These are phyloP conservation scores for Batkoa obscura DNA, from an alignment of 371 early-diverging fungal genomes.

Conservation along the genomic window DNA sequence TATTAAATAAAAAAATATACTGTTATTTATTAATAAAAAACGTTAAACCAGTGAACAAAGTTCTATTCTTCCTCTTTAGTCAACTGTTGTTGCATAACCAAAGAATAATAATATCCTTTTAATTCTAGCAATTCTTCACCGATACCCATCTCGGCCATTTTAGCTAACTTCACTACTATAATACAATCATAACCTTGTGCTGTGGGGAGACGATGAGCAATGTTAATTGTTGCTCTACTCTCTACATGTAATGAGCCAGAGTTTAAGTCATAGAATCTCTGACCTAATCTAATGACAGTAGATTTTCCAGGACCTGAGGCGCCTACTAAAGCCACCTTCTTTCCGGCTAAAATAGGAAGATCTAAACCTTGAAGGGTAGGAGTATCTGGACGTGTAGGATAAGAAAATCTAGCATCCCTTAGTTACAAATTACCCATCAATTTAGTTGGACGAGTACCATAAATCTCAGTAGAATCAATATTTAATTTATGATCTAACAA, in stretches of 20 bases:
- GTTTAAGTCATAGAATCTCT: conserved; percentile 48
- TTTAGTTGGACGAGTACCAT: conserved; percentile 19
- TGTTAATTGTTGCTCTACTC: conserved; percentile 44
- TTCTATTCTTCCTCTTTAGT: too few relatives aligned
- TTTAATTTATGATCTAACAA: conserved; percentile 32
- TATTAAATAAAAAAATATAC: too few relatives aligned
- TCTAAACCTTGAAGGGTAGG: conserved; percentile 36
- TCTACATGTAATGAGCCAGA: conserved; percentile 42
- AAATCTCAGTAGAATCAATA: conserved; percentile 20
- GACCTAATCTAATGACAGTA: conserved; percentile 38
- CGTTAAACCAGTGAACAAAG: too few relatives aligned
- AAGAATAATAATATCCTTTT: conserved; percentile 18
- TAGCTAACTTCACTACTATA: conserved; percentile 49
- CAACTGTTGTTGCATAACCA: conserved; percentile 19
- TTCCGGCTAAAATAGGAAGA: conserved; percentile 36
- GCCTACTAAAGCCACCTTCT: conserved; percentile 22
- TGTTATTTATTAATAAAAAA: too few relatives aligned
- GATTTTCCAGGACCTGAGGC: conserved; percentile 45
- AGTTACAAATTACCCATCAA: conserved; percentile 38
- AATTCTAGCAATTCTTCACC: conserved; percentile 40
- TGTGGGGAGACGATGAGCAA: conserved; percentile 54
- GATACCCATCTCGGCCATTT: conserved; percentile 61
- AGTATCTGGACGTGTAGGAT: conserved; percentile 44
- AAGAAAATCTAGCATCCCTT: conserved; percentile 41
- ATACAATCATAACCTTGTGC: conserved; percentile 59